A percentile compares a stretch with the other conserved stretches of the same genome.
Conservation (phyloP, 2,329 filamentous ascomycete species). For the Hypocrella siamensis region DNA sequence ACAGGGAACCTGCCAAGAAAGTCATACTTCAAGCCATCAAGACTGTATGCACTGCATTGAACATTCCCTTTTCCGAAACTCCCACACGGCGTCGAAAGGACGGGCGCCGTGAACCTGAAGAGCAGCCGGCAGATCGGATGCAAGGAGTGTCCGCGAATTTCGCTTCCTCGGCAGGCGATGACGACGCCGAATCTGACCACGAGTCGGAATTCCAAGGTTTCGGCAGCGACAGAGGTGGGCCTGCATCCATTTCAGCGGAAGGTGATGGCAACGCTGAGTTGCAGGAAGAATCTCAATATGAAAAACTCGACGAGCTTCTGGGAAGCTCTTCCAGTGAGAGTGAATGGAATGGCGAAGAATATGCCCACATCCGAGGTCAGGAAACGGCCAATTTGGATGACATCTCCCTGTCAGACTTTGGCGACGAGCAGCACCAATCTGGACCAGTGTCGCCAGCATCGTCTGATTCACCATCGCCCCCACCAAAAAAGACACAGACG, state of each 20-base stretch:
- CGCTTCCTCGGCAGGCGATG: conserved; percentile 4
- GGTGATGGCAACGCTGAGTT: conserved; percentile 10
- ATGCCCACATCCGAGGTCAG: conserved; percentile 14
- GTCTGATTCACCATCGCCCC: conserved; percentile 14
- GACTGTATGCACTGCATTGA: conserved; percentile 31
- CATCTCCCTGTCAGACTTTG: conserved; percentile 21
- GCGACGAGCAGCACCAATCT: conserved; percentile 11
- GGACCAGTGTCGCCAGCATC: conserved; percentile 11
- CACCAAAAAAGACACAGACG: conserved; percentile 8
- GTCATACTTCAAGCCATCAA: conserved; percentile 31
- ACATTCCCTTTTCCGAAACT: conserved; percentile 29
- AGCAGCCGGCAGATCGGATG: conserved; percentile 12
- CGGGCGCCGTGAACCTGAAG: conserved; percentile 15
- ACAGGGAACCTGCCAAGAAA: conserved; percentile 32
- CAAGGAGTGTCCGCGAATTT: background rate
- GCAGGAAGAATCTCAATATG: conserved; percentile 17
- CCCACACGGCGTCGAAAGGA: conserved; percentile 15
- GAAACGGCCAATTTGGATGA: conserved; percentile 23
- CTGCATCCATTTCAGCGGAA: too few relatives aligned
- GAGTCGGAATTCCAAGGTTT: conserved; percentile 22
- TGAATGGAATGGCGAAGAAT: conserved; percentile 17
- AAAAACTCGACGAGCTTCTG: conserved; percentile 29
- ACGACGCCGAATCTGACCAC: conserved; percentile 9
- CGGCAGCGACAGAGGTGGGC: conserved; percentile 13
- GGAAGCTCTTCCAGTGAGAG: conserved; percentile 27